Evolutionary conservation across 306 rosid genomes (phyloP), one percentile per base, ranked within the genome.

Genomic region (Vigna nakashimae): DNA sequence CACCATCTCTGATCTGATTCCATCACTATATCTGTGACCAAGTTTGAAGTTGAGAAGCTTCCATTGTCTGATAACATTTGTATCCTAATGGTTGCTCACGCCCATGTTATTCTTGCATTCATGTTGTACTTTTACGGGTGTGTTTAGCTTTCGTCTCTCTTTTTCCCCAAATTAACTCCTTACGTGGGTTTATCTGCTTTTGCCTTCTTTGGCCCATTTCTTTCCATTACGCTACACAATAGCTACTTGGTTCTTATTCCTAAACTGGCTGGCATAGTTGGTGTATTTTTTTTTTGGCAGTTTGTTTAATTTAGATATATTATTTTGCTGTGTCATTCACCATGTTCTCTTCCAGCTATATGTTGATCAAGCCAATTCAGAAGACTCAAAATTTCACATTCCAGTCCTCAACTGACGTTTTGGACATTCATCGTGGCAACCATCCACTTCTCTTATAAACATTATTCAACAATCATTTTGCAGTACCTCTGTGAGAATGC

Each of bases 211-310:
- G 16, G 34, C 63, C 24, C 63, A 10, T 56, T 20, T 56, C 32
- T 9, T 13, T 11, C 32, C 16, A 10, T 22, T 22, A 56, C 34
- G 32, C 34, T 24, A 24, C 5, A 57, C 12, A 13, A 57, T 57
- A 57, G 63, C 63, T 9, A 22, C 16, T 24, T 57, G 30, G 63
- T 57, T 22, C 36, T 57, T 57, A 22, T 57, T 57, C 62, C 63
- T 10, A 22, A 20, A 22, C 24, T 2, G 7, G 34, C 24, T 57
- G 63, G 34, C 22, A 14, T 43, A 11, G 49, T 43, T 43, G 4
- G 49, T 43, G 9, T 14, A 9, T 14, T 20, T 57, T 57, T 57
- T 57, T 57, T 57, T 26, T 26, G 36, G 63, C 63, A 9, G 15
- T 24, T 20, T 22, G 7, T 22, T 28, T 24, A 55, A 55, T 55